Evolutionary conservation across 169 alveolate genomes (phyloP).

Genomic region (Plasmodium coatneyi): DNA sequence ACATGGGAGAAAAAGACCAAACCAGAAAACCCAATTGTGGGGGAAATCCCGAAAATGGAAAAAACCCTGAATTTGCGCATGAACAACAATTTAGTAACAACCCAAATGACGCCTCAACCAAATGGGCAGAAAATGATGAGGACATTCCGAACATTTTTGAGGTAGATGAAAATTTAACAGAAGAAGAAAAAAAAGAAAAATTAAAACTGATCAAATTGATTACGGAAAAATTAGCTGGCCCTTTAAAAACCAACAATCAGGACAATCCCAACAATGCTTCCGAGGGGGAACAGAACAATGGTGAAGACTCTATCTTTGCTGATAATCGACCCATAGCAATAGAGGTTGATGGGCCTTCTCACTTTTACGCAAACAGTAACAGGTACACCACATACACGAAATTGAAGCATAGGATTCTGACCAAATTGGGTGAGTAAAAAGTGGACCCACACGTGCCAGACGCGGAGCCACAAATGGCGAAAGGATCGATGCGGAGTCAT

Average conservation of each 20-base stretch:
- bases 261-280: neutral
- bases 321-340: slow-evolving; percentile 89
- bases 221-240: slow-evolving; percentile 74
- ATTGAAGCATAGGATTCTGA: slow-evolving; percentile 92
- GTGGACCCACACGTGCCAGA: neutral
- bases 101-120: neutral
- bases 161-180: slow-evolving; percentile 72
- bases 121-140: slow-evolving; percentile 68
- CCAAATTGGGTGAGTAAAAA: slow-evolving; percentile 88
- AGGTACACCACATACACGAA: slow-evolving; percentile 90
- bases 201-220: slow-evolving; percentile 52
- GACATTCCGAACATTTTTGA: slow-evolving; percentile 71
- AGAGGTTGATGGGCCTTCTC: slow-evolving; percentile 95
- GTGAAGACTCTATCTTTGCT: slow-evolving; percentile 75
- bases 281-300: neutral
- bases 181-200: slow-evolving; percentile 68
- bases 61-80: neutral
- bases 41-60: neutral
- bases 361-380: slow-evolving; percentile 91
- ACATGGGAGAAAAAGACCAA: neutral
- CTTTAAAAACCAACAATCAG: slow-evolving; percentile 30
- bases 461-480: neutral
- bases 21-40: neutral
- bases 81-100: neutral
- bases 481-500: neutral